Percentiles rank a stretch among this genome's conserved stretches.
These are phyloP conservation scores for Phytophthora meadii DNA, from an alignment of 352 stramenopile genomes.

Conservation along the genomic window DNA sequence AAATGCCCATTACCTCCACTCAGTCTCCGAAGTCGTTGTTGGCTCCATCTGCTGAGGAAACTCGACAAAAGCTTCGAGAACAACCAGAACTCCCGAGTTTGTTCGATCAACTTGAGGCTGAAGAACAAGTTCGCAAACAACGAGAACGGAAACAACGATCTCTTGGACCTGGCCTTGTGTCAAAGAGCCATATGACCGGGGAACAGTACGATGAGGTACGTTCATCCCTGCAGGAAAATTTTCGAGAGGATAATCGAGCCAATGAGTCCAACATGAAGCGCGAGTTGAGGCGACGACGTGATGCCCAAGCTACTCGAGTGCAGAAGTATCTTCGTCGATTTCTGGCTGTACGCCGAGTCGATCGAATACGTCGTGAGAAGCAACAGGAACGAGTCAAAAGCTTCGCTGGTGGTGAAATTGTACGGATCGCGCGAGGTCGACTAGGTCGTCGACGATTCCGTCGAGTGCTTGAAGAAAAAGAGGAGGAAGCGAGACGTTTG, in stretches of 20 bases:
- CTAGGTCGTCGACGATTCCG: constrained; percentile 63
- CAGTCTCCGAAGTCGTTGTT: constrained; percentile 11
- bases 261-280: constrained; percentile 60
- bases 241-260: constrained; percentile 48
- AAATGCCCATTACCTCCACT: constrained; percentile 11
- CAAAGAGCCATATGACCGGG: constrained; percentile 22
- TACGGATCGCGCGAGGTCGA: constrained; percentile 65
- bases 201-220: constrained; percentile 39
- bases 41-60: constrained; percentile 33
- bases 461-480: constrained; percentile 25
- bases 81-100: constrained; percentile 70
- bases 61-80: constrained; percentile 42
- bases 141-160: constrained; percentile 38
- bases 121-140: constrained; percentile 57
- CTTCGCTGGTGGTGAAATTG: constrained; percentile 69
- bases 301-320: constrained; percentile 54
- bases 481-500: constrained; percentile 25
- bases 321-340: constrained; percentile 67
- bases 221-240: constrained; percentile 51
- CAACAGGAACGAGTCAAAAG: constrained; percentile 53
- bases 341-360: constrained; percentile 48
- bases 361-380: constrained; percentile 37
- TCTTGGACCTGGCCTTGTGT: constrained; percentile 8
- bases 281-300: constrained; percentile 54
- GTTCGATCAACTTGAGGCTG: constrained; percentile 81